phyloP scores from a whole-genome alignment of 192 early-diverging fungal species.

The Blastocladiella britannica region DNA sequence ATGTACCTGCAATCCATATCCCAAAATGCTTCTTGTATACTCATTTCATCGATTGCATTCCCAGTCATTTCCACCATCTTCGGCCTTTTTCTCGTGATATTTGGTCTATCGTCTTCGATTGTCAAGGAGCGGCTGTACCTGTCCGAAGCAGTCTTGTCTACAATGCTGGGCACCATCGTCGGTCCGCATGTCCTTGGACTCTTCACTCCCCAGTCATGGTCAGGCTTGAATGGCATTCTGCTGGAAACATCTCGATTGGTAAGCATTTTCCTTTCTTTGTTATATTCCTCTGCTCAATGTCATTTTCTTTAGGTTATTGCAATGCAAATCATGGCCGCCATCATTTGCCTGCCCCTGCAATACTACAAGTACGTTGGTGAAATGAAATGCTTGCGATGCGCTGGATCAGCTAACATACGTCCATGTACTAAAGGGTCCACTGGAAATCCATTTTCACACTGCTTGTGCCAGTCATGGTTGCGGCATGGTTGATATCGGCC shows the following conservation, averaged over 20 bases:
- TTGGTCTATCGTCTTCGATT: constrained; percentile 40
- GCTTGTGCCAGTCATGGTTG: constrained; percentile 57
- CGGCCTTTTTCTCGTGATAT: constrained; percentile 49
- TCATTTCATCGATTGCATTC: too few species aligned
- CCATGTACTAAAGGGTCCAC: too few species aligned
- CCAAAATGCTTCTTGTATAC: too few species aligned
- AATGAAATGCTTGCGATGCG: too few species aligned
- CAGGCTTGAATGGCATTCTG: not conserved
- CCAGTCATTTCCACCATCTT: constrained; percentile 22
- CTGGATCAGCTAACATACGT: too few species aligned
- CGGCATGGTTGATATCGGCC: constrained; percentile 57
- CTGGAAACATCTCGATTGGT: not conserved
- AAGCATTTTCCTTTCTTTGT: not conserved
- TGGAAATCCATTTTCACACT: constrained; percentile 40
- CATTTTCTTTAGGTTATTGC: not conserved
- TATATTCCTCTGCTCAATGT: not conserved
- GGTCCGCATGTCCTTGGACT: not conserved
- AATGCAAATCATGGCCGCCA: not conserved
- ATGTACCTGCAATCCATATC: too few species aligned
- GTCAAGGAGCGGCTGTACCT: constrained; percentile 48
- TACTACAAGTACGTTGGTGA: not conserved
- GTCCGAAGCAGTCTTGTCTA: constrained; percentile 29
- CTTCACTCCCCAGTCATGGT: not conserved
- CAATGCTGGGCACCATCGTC: not conserved
- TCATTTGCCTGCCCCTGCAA: not conserved